Evolutionary conservation across 1,139 yeast species (phyloP).

Genomic region (Pichia sp.): DNA sequence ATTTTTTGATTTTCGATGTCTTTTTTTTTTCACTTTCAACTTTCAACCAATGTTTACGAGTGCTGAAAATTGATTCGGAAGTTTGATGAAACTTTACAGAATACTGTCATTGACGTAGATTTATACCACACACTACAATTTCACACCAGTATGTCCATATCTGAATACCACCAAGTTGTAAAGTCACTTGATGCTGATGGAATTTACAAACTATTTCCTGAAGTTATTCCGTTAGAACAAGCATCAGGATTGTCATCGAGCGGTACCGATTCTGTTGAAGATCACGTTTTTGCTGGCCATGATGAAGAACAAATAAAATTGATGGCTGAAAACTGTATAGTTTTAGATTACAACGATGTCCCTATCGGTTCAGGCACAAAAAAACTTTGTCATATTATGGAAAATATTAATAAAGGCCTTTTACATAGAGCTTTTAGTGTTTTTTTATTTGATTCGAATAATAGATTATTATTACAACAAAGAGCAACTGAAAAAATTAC

Average conservation of each 20-base stretch:
- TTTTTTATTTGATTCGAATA: conserved; percentile 74
- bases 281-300: conserved; percentile 62
- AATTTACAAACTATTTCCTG: conserved; percentile 56
- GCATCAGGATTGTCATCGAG: conserved; percentile 42
- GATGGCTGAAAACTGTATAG: conserved; percentile 96
- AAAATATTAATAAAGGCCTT: conserved; percentile 75
- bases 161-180: conserved; percentile 46
- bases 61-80: no score
- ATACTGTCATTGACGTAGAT: not conserved
- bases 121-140: no score
- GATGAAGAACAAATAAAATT: conserved; percentile 90
- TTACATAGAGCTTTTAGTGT: conserved; percentile 95
- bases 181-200: conserved; percentile 37
- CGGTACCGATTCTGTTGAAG: conserved; percentile 24
- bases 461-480: conserved; percentile 68
- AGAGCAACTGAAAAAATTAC: conserved; percentile 96
- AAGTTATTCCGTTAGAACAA: conserved; percentile 47
- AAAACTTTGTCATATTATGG: conserved; percentile 87
- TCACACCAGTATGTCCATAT: conserved; percentile 3
- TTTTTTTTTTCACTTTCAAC: no score
- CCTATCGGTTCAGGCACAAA: conserved; percentile 95
- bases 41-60: no score
- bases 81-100: no score
- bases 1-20: no score
- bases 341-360: conserved; percentile 75